A percentile compares a stretch with the other conserved stretches of the same genome.
These are phyloP conservation scores for Prorocentrum cordatum DNA, from an alignment of 169 alveolate genomes.

Conservation along the genomic window DNA sequence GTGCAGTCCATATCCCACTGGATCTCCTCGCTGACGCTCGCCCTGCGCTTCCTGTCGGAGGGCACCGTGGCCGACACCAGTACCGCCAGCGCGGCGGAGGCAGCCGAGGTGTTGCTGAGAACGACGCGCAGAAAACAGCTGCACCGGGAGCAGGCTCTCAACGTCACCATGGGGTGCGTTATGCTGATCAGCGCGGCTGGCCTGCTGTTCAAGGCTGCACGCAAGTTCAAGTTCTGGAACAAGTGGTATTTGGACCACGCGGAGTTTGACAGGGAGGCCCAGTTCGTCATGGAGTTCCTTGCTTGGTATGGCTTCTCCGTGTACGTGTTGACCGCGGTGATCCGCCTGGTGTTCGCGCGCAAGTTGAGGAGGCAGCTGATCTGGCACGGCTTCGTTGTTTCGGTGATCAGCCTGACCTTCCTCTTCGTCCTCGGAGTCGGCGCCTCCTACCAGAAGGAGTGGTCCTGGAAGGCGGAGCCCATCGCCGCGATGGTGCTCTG, in stretches of 20 bases:
- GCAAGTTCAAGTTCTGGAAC: not conserved
- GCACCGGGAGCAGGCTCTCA: not conserved
- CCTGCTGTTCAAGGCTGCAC: not conserved
- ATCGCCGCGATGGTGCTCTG: not conserved
- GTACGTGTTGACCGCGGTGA: not conserved
- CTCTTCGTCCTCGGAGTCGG: not conserved
- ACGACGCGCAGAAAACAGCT: not conserved
- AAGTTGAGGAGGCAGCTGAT: not conserved
- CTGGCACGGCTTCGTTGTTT: not conserved
- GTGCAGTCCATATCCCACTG: not conserved
- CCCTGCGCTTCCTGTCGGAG: not conserved
- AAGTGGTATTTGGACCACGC: not conserved
- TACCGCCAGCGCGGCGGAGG: not conserved
- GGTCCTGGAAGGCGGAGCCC: constrained; percentile 7
- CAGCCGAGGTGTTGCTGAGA: not conserved
- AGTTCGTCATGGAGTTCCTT: not conserved
- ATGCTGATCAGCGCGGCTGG: not conserved
- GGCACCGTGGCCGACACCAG: not conserved
- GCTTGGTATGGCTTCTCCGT: not conserved
- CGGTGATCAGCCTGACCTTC: not conserved
- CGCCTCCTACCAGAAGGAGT: not conserved
- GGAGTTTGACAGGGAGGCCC: not conserved
- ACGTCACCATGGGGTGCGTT: not conserved
- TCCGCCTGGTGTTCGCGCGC: not conserved
- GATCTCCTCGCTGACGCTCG: not conserved